These are phyloP conservation scores for Solanum hybrid DNA, from an alignment of 305 asterid species.

Conservation along the genomic window DNA sequence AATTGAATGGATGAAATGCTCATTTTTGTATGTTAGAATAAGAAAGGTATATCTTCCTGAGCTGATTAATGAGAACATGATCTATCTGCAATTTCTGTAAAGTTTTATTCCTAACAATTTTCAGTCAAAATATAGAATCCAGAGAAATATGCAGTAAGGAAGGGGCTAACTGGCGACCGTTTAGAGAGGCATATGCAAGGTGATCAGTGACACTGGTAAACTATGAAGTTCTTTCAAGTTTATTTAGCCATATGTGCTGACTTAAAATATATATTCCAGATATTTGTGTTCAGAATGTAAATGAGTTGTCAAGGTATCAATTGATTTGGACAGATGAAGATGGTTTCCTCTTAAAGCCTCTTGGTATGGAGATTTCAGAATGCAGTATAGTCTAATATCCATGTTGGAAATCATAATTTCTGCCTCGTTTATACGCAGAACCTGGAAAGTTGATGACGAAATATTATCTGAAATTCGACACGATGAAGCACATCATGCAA, in stretches of 20 bases:
- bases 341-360: conserved; percentile 85
- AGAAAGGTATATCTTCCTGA: conserved; percentile 57
- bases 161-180: conserved; percentile 42
- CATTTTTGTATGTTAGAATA: conserved; percentile 87
- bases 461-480: conserved; percentile 91
- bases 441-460: conserved; percentile 96
- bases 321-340: conserved; percentile 96
- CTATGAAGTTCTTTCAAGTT: not conserved
- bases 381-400: conserved; percentile 7
- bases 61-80: not conserved
- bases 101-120: conserved; percentile 25
- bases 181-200: conserved; percentile 88
- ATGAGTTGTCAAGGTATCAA: conserved; percentile 68
- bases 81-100: not conserved
- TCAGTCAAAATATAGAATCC: conserved; percentile 60
- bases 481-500: conserved; percentile 92
- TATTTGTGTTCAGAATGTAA: conserved; percentile 80
- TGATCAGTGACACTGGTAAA: conserved; percentile 15
- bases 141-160: conserved; percentile 54
- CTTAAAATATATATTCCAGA: conserved; percentile 33
- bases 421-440: conserved; percentile 36
- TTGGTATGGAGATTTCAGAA: conserved; percentile 37
- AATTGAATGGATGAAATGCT: conserved; percentile 95
- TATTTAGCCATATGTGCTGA: conserved; percentile 7
- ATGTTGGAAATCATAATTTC: conserved; percentile 8